Conservation (phyloP, 2,329 filamentous ascomycete genomes). For the Diaporthe vexans region DNA sequence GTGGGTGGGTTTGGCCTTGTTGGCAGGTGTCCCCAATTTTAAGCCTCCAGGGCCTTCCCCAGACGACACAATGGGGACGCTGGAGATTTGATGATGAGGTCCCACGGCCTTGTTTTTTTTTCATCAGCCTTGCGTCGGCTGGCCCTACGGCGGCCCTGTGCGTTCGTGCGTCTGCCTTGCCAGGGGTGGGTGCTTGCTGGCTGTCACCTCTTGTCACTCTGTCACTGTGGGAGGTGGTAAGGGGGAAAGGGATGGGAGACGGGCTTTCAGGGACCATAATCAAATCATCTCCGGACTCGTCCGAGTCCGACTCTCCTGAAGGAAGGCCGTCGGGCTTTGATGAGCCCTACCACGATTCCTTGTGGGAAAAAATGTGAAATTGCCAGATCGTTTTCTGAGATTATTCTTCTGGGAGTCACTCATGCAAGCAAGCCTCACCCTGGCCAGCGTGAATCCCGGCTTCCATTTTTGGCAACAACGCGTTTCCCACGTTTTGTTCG, state of each 20-base stretch:
- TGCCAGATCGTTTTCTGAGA: constrained; percentile 24
- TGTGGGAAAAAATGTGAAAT: constrained; percentile 16
- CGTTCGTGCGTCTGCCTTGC: constrained; percentile 10
- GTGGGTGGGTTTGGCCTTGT: constrained; percentile 3
- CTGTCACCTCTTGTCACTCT: neutral
- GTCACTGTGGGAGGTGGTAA: constrained; percentile 5
- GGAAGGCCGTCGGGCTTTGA: constrained; percentile 21
- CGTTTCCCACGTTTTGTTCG: neutral
- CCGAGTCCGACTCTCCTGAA: constrained; percentile 26
- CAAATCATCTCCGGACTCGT: constrained; percentile 39
- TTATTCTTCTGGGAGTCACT: neutral
- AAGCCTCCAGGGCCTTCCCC: constrained; percentile 36
- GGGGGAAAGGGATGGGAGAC: neutral
- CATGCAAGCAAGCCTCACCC: constrained; percentile 23
- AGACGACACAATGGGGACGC: constrained; percentile 28
- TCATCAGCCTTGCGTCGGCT: constrained; percentile 35
- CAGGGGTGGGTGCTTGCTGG: neutral
- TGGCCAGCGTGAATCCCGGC: neutral
- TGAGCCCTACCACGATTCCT: constrained; percentile 22
- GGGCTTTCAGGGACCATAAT: constrained; percentile 19
- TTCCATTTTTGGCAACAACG: constrained; percentile 25
- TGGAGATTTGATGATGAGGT: constrained; percentile 29
- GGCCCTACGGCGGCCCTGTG: constrained; percentile 29
- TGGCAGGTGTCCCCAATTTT: constrained; percentile 26
- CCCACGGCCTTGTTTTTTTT: constrained; percentile 2